Evolutionary conservation across 1,139 yeast species (phyloP).

Genomic region (Hyphopichia buzzinii): DNA sequence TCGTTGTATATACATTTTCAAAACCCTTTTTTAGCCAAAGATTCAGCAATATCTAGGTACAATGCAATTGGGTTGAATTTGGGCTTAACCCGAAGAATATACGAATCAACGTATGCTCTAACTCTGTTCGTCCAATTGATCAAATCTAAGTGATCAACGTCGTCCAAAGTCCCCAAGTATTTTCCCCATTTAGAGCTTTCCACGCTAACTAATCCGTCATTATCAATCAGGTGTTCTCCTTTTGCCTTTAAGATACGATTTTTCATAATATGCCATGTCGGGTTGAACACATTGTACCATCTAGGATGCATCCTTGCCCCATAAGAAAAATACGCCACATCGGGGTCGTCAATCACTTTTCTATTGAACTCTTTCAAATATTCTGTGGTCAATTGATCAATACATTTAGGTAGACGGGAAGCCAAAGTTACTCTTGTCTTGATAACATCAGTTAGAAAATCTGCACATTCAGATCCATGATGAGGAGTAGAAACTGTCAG

Average conservation of each 20-base stretch:
- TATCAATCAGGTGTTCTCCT: conserved; percentile 39
- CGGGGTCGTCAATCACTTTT: conserved; percentile 51
- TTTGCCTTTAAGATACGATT: conserved; percentile 15
- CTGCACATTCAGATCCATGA: conserved; percentile 83
- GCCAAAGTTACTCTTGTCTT: conserved; percentile 13
- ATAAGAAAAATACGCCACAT: conserved; percentile 74
- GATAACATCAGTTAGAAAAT: conserved; percentile 46
- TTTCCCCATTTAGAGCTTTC: conserved; percentile 81
- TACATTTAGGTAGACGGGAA: conserved; percentile 39
- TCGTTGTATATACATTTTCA: no score
- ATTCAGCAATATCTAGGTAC: conserved; percentile 72
- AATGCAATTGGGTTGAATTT: conserved; percentile 71
- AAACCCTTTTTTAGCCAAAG: conserved; percentile 62
- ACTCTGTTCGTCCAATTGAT: conserved; percentile 77
- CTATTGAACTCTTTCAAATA: conserved; percentile 55
- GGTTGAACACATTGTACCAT: conserved; percentile 59
- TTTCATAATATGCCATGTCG: conserved; percentile 61
- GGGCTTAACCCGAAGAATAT: conserved; percentile 33
- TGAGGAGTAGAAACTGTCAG: conserved; percentile 91
- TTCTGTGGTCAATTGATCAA: conserved; percentile 60
- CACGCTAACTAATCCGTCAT: conserved; percentile 86
- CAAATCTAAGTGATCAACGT: conserved; percentile 82
- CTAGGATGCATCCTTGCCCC: conserved; percentile 72
- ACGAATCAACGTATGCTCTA: conserved; percentile 34
- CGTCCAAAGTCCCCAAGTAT: conserved; percentile 71